Base-by-base conservation (phyloP, 2,329 filamentous ascomycete species). In the Sporothrix luriei region DNA sequence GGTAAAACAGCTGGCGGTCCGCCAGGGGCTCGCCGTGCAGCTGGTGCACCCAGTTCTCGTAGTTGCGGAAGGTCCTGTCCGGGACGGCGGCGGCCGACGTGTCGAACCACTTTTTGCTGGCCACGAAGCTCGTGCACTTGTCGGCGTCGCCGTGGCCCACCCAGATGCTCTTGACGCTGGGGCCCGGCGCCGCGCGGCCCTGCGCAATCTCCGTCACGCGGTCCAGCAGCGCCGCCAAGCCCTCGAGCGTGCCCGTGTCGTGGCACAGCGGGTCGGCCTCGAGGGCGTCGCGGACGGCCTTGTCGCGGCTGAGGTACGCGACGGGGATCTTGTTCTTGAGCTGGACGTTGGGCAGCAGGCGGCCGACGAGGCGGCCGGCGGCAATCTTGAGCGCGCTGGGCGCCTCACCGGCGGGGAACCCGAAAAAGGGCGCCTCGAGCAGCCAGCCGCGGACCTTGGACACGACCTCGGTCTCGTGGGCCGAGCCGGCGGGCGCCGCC, bases 201-300 rank as follows among this genome's bases (percentile, higher is more conserved):
- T 78, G 80, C 5, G 86, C 80, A 71, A 97, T 79, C 68, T 83
- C 83, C 5, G 80, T 80, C 1, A 90, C 90, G 33, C 94, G 86
- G 77, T 96, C 92, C 73, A 97, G 80, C 85, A 97, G 84, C 0
- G 87, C 89, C 0, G 90, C 85, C 46, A 97, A 78, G 0, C 91
- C 91, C 78, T 94, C 90, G n/a, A 84, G 83, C 7, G 94, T 97
- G 48, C 93, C 94, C 2, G 88, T 94, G 78, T 94, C 85, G 79
- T 97, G 93, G 78, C 89, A 88, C 67, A 97, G 82, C 65, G 83
- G 76, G 78, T 97, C 94, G 40, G 86, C 84, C 2, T 81, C 80
- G 73, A 91, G 85, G 33, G 82, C 84, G 75, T 86, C 82, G 68
- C 86, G 84, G 2, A 92, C 86, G 26, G 81, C 86, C 29, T 85